Percentiles rank a stretch among this genome's conserved stretches.
phyloP scores from a whole-genome alignment of 192 early-diverging fungal species.

The Neocallimastix lanati region DNA sequence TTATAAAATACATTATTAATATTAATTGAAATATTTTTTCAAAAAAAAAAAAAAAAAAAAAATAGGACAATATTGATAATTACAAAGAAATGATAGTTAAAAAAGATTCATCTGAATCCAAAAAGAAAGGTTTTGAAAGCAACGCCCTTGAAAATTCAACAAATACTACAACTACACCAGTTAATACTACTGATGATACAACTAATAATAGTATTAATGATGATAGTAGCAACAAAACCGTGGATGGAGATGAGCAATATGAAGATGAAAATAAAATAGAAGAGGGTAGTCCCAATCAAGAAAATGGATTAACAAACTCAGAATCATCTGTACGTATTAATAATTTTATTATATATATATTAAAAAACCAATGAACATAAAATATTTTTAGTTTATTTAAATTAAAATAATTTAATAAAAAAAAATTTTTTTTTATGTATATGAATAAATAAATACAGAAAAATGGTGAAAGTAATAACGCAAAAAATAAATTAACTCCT shows the following conservation, averaged over 20 bases:
- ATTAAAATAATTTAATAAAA: too few relatives aligned
- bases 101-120: background rate
- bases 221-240: background rate
- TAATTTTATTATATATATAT: too few relatives aligned
- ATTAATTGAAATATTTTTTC: too few relatives aligned
- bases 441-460: too few relatives aligned
- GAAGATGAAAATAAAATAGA: background rate
- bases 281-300: background rate
- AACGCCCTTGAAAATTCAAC: background rate
- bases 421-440: too few relatives aligned
- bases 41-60: too few relatives aligned
- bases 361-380: too few relatives aligned
- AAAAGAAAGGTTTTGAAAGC: background rate
- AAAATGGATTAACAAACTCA: background rate
- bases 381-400: too few relatives aligned
- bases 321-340: background rate
- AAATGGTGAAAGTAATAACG: background rate
- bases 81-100: background rate
- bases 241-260: background rate
- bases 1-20: too few relatives aligned
- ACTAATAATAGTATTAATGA: background rate
- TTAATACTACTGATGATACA: background rate
- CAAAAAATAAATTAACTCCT: background rate
- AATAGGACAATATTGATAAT: background rate
- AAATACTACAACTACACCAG: background rate